Evolutionary conservation across 1,284 basidiomycete genomes (phyloP).

Genomic region (Macrocystidia cucumis): DNA sequence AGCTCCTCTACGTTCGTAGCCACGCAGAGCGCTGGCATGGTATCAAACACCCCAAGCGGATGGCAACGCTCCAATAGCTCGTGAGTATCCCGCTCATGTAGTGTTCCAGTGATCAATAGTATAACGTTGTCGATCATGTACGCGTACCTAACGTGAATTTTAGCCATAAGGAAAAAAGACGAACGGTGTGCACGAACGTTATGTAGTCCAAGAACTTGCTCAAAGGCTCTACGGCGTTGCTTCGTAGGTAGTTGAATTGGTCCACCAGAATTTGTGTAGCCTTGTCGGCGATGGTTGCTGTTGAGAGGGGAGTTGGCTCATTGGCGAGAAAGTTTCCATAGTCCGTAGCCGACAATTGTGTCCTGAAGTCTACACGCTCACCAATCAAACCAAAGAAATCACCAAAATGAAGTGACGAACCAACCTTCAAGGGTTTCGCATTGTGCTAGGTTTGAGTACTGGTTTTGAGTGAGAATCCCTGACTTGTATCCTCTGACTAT

Average conservation of each 20-base stretch:
- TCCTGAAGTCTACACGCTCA: slow-evolving; percentile 69
- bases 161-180: slow-evolving; percentile 5
- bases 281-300: slow-evolving; percentile 92
- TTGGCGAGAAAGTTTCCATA: slow-evolving; percentile 99
- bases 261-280: slow-evolving; percentile 93
- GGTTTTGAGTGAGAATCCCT: slow-evolving; percentile 81
- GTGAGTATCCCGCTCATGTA: slow-evolving; percentile 97
- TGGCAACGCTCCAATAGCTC: slow-evolving; percentile 96
- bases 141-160: slow-evolving; percentile 63
- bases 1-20: slow-evolving; percentile 99
- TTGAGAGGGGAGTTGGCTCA: slow-evolving; percentile 92
- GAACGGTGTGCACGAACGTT: slow-evolving; percentile 64
- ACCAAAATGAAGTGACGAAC: slow-evolving; percentile 12
- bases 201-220: slow-evolving; percentile 97
- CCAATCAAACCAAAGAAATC: not conserved
- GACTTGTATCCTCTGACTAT: slow-evolving; percentile 94
- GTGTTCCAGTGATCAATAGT: slow-evolving; percentile 93
- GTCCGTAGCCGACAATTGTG: slow-evolving; percentile 93
- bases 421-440: slow-evolving; percentile 96
- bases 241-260: slow-evolving; percentile 93
- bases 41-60: slow-evolving; percentile 95
- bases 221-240: slow-evolving; percentile 87
- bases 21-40: slow-evolving; percentile 98
- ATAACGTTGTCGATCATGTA: slow-evolving; percentile 99
- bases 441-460: slow-evolving; percentile 93